Evolutionary conservation across 208 protist genomes (phyloP).

Genomic region (Leishmania gerbilli): DNA sequence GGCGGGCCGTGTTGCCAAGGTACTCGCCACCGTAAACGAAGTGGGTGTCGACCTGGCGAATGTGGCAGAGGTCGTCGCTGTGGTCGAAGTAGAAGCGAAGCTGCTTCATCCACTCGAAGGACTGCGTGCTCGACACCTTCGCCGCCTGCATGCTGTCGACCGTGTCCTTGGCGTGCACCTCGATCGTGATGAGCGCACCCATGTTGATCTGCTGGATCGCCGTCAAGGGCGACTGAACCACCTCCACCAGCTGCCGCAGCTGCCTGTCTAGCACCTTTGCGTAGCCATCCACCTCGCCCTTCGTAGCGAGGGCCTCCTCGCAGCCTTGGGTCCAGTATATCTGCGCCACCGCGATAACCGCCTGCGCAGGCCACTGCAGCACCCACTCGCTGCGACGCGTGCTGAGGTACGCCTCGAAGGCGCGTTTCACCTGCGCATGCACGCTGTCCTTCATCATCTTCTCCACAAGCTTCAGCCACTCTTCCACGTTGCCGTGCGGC

Average conservation of each 20-base stretch:
- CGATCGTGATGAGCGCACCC: slow-evolving; percentile 96
- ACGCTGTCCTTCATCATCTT: slow-evolving; percentile 92
- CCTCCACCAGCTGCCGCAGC: slow-evolving; percentile 90
- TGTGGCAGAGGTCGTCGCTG: slow-evolving; percentile 79
- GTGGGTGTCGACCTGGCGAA: slow-evolving; percentile 94
- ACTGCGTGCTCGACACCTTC: slow-evolving; percentile 61
- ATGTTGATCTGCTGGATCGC: slow-evolving; percentile 92
- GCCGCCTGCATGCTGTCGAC: slow-evolving; percentile 76
- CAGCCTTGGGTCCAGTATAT: slow-evolving; percentile 96
- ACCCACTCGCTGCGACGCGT: slow-evolving; percentile 88
- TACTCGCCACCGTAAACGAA: slow-evolving; percentile 98
- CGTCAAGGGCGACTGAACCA: slow-evolving; percentile 91
- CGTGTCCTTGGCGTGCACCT: slow-evolving; percentile 97
- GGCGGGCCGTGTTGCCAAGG: slow-evolving; percentile 96
- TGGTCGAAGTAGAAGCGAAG: slow-evolving; percentile 97
- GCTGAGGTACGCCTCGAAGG: slow-evolving; percentile 66
- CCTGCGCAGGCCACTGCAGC: slow-evolving; percentile 91
- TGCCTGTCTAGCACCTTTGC: slow-evolving; percentile 74
- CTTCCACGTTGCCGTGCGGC: slow-evolving; percentile 95
- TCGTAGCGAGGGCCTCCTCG: slow-evolving; percentile 80
- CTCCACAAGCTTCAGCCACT: slow-evolving; percentile 96
- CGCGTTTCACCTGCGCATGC: slow-evolving; percentile 71
- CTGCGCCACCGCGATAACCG: slow-evolving; percentile 92
- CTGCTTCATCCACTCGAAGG: slow-evolving; percentile 98
- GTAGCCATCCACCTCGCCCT: slow-evolving; percentile 67